Conservation (phyloP, 192 early-diverging fungal genomes). For the Ambispora gerdemannii region DNA sequence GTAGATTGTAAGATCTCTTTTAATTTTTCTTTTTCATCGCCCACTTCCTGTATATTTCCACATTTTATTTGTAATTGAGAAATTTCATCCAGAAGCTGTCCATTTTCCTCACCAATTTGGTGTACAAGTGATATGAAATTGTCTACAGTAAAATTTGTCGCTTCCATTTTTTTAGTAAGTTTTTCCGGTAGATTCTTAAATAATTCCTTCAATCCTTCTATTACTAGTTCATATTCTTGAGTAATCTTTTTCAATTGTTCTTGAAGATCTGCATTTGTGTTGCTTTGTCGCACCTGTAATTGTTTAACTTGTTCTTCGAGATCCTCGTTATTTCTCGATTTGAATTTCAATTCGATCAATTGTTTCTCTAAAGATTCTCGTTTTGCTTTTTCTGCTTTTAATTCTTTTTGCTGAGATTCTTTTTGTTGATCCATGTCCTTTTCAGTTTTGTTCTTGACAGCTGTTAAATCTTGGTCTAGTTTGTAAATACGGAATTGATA, state of each 20-base stretch:
- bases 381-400: background rate
- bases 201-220: conserved; percentile 2
- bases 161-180: background rate
- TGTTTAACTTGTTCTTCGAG: conserved; percentile 20
- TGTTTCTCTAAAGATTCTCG: background rate
- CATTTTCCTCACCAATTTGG: conserved; percentile 24
- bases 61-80: conserved; percentile 8
- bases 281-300: background rate
- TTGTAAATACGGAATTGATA: conserved; percentile 34
- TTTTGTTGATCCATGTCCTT: conserved; percentile 4
- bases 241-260: conserved; percentile 2
- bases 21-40: background rate
- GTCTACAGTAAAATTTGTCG: conserved; percentile 22
- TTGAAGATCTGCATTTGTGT: conserved; percentile 7
- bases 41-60: conserved; percentile 7
- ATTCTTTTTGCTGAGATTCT: background rate
- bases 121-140: conserved; percentile 18
- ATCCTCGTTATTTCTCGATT: conserved; percentile 11
- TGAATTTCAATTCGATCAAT: background rate
- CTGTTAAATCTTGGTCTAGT: conserved; percentile 30
- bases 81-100: conserved; percentile 10
- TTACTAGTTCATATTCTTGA: conserved; percentile 13
- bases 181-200: background rate
- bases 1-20: conserved; percentile 13
- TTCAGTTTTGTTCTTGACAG: conserved; percentile 19